These are phyloP conservation scores for Leccinum longicurvipes DNA, from an alignment of 768 basidiomycete genomes.

Conservation along the genomic window DNA sequence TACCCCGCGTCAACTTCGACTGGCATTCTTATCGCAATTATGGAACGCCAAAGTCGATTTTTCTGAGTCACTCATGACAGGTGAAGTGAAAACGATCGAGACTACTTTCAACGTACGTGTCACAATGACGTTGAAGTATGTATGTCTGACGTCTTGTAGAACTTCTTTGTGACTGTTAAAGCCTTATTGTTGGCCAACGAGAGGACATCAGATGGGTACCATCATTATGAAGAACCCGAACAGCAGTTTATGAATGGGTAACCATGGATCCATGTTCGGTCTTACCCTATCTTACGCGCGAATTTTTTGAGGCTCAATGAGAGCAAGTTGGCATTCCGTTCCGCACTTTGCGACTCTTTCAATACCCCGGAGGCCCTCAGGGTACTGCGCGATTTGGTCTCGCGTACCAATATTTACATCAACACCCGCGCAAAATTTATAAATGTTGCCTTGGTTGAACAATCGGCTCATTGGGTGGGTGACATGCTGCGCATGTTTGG, in stretches of 20 bases:
- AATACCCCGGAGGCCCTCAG: constrained; percentile 86
- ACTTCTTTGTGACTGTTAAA: constrained; percentile 88
- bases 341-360: constrained; percentile 93
- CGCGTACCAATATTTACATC: constrained; percentile 86
- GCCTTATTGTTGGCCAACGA: constrained; percentile 63
- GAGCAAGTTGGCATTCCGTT: constrained; percentile 75
- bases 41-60: constrained; percentile 97
- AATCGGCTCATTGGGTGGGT: constrained; percentile 65
- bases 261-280: constrained; percentile 11
- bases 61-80: constrained; percentile 83
- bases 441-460: constrained; percentile 62
- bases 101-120: constrained; percentile 73
- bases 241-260: constrained; percentile 65
- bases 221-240: constrained; percentile 67
- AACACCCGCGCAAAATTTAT: constrained; percentile 55
- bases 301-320: constrained; percentile 56
- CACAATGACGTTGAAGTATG: neutral
- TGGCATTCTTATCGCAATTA: constrained; percentile 85
- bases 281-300: constrained; percentile 9
- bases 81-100: constrained; percentile 86
- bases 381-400: constrained; percentile 76
- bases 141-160: constrained; percentile 45
- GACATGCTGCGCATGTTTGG: constrained; percentile 78
- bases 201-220: constrained; percentile 53
- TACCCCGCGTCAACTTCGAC: constrained; percentile 81